A percentile compares a stretch with the other conserved stretches of the same genome.
Conservation (phyloP, 306 rosid species). For the Elaeagnus macrophylla region DNA sequence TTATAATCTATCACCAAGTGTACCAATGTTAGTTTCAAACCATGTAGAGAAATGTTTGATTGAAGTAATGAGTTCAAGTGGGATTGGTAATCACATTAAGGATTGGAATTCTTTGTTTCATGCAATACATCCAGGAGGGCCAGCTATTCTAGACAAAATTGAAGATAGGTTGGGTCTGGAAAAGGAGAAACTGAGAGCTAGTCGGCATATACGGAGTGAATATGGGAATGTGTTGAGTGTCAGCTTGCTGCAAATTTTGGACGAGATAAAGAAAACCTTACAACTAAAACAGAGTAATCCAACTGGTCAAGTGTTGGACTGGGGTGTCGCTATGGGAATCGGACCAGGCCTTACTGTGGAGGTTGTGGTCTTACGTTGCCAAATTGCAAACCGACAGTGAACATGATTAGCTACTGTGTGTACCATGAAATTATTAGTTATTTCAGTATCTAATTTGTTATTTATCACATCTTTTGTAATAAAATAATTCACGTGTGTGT, state of each 20-base stretch:
- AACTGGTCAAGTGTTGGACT: slow-evolving; percentile 17
- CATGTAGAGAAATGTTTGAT: slow-evolving; percentile 16
- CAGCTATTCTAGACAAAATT: slow-evolving; percentile 21
- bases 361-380: background rate
- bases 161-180: slow-evolving; percentile 18
- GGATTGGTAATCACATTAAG: background rate
- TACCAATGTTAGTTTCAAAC: slow-evolving; percentile 15
- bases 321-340: too few relatives aligned
- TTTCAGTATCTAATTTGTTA: too few relatives aligned
- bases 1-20: slow-evolving; percentile 5
- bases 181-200: slow-evolving; percentile 25
- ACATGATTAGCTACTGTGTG: too few relatives aligned
- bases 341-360: slow-evolving; percentile 19
- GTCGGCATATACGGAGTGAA: slow-evolving; percentile 22
- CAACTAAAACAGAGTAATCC: slow-evolving; percentile 23
- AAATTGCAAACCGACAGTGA: too few relatives aligned
- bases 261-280: slow-evolving; percentile 30
- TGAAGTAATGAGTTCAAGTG: slow-evolving; percentile 6
- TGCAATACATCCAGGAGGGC: slow-evolving; percentile 24
- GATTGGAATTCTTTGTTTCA: slow-evolving; percentile 33
- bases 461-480: too few relatives aligned
- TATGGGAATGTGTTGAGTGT: slow-evolving; percentile 37
- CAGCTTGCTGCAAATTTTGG: slow-evolving; percentile 15
- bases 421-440: too few relatives aligned
- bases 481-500: too few relatives aligned